Conservation (phyloP, 768 basidiomycete genomes). For the Paxillus ammoniavirescens region DNA sequence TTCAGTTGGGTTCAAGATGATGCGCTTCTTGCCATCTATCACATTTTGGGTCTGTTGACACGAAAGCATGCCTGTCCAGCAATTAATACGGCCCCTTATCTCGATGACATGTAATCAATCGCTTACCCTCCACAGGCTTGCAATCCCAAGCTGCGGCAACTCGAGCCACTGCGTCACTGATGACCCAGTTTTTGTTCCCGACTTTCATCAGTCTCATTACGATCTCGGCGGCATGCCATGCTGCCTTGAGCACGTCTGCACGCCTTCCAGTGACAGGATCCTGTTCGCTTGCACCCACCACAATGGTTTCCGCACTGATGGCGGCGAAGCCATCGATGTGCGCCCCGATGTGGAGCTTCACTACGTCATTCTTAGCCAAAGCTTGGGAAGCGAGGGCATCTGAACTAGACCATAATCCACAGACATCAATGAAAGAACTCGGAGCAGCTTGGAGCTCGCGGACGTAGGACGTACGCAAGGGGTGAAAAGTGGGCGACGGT, state of each 20-base stretch:
- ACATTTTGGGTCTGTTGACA: constrained; percentile 94
- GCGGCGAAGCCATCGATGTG: constrained; percentile 98
- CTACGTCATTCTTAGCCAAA: constrained; percentile 85
- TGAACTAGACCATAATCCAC: constrained; percentile 46
- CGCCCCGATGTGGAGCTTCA: constrained; percentile 94
- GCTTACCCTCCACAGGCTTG: constrained; percentile 90
- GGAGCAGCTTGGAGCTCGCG: background rate
- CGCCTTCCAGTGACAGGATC: constrained; percentile 80
- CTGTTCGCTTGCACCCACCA: constrained; percentile 74
- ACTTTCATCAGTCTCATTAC: constrained; percentile 90
- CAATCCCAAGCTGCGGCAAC: constrained; percentile 73
- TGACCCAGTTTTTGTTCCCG: constrained; percentile 92
- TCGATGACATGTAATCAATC: background rate
- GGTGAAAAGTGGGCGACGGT: constrained; percentile 95
- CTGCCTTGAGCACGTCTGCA: constrained; percentile 92
- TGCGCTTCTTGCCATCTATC: constrained; percentile 94
- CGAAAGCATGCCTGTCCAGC: constrained; percentile 77
- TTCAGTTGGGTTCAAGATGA: constrained; percentile 88
- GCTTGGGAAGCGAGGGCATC: constrained; percentile 67
- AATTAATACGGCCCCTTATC: background rate
- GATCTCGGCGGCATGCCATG: constrained; percentile 88
- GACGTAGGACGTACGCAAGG: constrained; percentile 77
- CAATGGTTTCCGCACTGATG: constrained; percentile 89
- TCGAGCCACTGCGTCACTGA: constrained; percentile 83
- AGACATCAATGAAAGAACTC: constrained; percentile 24